A percentile compares a stretch with the other conserved stretches of the same genome.
Conservation (phyloP, 305 asterid genomes). For the Fraxinus floribunda region DNA sequence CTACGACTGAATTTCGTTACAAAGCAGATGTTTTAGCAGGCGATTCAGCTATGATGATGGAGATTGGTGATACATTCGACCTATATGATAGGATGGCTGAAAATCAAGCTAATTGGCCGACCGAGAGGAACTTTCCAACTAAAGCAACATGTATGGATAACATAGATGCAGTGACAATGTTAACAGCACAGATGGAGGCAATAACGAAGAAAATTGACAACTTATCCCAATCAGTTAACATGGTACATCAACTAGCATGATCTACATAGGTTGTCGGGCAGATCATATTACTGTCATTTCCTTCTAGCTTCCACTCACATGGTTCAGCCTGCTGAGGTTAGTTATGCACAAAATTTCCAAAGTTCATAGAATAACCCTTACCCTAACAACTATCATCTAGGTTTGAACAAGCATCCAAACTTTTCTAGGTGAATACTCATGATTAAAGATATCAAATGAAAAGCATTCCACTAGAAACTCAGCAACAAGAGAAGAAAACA, state of each 20-base stretch:
- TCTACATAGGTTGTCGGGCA: background rate
- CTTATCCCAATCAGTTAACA: background rate
- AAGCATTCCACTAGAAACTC: background rate
- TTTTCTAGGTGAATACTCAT: background rate
- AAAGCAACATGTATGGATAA: too few relatives aligned
- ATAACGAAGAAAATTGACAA: background rate
- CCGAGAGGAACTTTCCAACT: background rate
- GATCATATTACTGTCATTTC: background rate
- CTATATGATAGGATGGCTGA: background rate
- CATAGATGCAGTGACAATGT: background rate
- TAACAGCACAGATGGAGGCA: background rate
- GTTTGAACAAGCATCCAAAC: background rate
- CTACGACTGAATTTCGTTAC: background rate
- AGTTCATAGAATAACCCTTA: background rate
- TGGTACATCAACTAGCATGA: background rate
- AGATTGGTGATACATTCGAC: background rate
- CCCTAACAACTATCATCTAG: background rate
- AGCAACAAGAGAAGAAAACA: background rate
- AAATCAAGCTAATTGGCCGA: background rate
- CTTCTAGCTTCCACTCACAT: background rate
- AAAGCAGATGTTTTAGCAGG: background rate
- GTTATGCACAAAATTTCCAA: background rate
- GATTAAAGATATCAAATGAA: background rate
- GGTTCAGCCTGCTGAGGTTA: background rate
- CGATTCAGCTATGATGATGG: background rate